Evolutionary conservation across 805 yeast species (phyloP), one percentile per base, ranked within the genome.

Genomic region (Barnettozyma sp.): DNA sequence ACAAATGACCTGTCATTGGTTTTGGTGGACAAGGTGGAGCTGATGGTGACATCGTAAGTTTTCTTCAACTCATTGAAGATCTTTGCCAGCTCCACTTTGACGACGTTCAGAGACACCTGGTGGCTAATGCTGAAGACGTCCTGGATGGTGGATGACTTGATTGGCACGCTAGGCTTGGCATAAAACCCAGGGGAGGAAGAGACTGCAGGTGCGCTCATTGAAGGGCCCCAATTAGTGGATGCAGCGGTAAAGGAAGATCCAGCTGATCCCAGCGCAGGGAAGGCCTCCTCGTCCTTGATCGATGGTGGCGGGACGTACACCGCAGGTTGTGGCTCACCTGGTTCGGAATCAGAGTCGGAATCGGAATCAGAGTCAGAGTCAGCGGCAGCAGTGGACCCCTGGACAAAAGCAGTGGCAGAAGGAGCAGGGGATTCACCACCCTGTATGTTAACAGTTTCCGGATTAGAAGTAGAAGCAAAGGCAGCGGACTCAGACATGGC

Each of bases 1-100:
- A 88, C 70, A 52, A 86, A 86, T 19, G 92, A 82, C 62, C 95
- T 78, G 55, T 77, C 78, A 45, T 78, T 80, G 40, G 82, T 77
- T 45, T 72, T 73, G 49, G 75, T 73, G 30, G 94, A 82, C 37
- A 85, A 66, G 36, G 95, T 84, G 37, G 94, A 82, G 56, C 87
- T 95, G 43, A 87, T 75, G 42, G 76, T 73, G 37, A 87, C 83
- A 31, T 69, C 62, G 42, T 78, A 69, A 23, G 66, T 59, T 40
- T 74, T 62, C 60, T 80, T 81, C 50, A 84, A 71, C 32, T 71
- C 62, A 33, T 73, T 66, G 43, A 86, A 64, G 43, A 84, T 71
- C 53, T 78, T 78, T 49, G 78, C 68, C 42, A 83, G 74, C 47
- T 82, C 92, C 16, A 76, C 67, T 48, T 78, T 77, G 31, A 71